phyloP scores from a whole-genome alignment of 495 filamentous ascomycete genomes.

The Aspergillus steynii region DNA sequence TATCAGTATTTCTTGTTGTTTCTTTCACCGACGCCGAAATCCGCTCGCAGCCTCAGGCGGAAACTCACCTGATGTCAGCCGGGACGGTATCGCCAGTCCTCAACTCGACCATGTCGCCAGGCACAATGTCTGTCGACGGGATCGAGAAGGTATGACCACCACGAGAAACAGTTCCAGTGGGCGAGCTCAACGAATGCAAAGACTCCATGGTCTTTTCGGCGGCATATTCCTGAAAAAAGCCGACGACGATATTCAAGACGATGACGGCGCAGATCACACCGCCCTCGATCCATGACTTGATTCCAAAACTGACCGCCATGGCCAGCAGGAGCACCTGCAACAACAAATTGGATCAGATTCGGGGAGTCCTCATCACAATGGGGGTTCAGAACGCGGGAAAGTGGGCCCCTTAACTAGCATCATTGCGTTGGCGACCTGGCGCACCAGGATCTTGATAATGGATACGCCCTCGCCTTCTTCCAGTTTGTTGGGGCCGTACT shows the following conservation, averaged over 20 bases:
- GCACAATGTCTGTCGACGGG: slow-evolving; percentile 56
- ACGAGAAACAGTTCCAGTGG: slow-evolving; percentile 58
- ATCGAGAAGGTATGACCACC: slow-evolving; percentile 53
- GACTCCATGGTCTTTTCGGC: slow-evolving; percentile 79
- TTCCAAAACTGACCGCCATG: slow-evolving; percentile 70
- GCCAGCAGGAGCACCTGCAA: slow-evolving; percentile 62
- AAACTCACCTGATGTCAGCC: slow-evolving; percentile 57
- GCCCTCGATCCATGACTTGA: slow-evolving; percentile 69
- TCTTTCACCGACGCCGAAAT: neutral
- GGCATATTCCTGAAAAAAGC: slow-evolving; percentile 68
- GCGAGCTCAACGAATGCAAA: slow-evolving; percentile 60
- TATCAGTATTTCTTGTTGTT: neutral
- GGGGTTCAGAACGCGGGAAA: slow-evolving; percentile 7
- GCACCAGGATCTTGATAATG: slow-evolving; percentile 57
- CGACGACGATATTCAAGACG: slow-evolving; percentile 64
- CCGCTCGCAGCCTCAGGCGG: neutral
- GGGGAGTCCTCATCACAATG: slow-evolving; percentile 13
- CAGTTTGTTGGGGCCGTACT: slow-evolving; percentile 63
- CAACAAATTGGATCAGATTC: slow-evolving; percentile 27
- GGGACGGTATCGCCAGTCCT: slow-evolving; percentile 84
- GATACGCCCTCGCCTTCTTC: slow-evolving; percentile 59
- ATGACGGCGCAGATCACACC: slow-evolving; percentile 67
- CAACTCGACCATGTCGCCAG: slow-evolving; percentile 68
- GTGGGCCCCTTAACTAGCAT: slow-evolving; percentile 46
- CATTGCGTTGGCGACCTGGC: slow-evolving; percentile 69